phyloP scores from a whole-genome alignment of 257 asterid species.

The Verbena officinalis region DNA sequence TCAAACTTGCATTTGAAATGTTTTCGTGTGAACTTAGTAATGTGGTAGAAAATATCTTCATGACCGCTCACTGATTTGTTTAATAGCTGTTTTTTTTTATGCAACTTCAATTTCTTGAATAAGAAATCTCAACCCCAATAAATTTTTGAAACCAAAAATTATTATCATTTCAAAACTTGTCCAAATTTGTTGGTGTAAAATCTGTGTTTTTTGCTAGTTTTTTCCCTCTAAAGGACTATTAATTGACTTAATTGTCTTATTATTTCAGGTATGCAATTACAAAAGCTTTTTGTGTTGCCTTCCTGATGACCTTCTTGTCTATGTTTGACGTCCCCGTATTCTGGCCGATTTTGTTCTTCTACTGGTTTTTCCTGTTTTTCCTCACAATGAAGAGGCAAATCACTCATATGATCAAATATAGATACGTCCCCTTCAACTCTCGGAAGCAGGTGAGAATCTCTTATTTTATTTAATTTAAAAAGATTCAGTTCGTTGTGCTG shows the following conservation, averaged over 20 bases:
- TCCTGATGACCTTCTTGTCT: slow-evolving; percentile 78
- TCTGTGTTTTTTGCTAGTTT: neutral
- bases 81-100: neutral
- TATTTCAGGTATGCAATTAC: slow-evolving; percentile 86
- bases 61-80: neutral
- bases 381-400: slow-evolving; percentile 92
- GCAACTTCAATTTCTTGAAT: slow-evolving; percentile 12
- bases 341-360: slow-evolving; percentile 86
- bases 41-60: neutral
- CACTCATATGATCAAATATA: slow-evolving; percentile 84
- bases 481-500: neutral
- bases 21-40: neutral
- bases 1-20: neutral
- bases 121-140: slow-evolving; percentile 1
- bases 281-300: slow-evolving; percentile 85
- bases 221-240: neutral
- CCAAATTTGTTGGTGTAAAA: neutral
- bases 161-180: too few relatives aligned
- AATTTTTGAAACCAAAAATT: too few relatives aligned
- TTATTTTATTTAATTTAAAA: neutral
- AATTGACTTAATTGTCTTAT: neutral
- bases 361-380: slow-evolving; percentile 79
- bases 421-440: slow-evolving; percentile 69
- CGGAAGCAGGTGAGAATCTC: slow-evolving; percentile 77
- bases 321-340: slow-evolving; percentile 87